A percentile compares a stretch with the other conserved stretches of the same genome.
phyloP scores from a whole-genome alignment of 768 basidiomycete species.

The Pleurotus platypus region DNA sequence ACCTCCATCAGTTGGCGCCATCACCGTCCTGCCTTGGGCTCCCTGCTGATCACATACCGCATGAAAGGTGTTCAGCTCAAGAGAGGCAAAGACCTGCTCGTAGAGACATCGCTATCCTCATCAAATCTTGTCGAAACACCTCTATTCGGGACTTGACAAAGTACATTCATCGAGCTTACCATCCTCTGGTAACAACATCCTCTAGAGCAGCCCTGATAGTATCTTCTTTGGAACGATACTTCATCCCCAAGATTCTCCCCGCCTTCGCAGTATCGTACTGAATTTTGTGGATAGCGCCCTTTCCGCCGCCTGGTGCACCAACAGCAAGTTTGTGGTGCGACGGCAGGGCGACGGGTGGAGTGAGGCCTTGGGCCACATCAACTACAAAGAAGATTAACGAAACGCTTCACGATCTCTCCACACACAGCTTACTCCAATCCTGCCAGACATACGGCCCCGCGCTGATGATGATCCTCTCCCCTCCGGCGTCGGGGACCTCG shows the following conservation, averaged over 20 bases:
- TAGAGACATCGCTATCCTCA: no score
- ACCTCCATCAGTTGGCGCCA: no score
- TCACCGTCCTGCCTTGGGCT: no score
- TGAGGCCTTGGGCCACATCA: constrained; percentile 7
- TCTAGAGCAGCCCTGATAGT: constrained; percentile 5
- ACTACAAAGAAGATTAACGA: constrained; percentile 6
- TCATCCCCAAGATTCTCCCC: constrained; percentile 8
- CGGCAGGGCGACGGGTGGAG: background rate
- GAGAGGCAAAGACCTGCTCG: no score
- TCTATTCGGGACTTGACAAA: no score
- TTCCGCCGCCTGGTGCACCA: background rate
- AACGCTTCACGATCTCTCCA: background rate
- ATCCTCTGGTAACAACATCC: constrained; percentile 9
- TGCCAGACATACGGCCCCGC: constrained; percentile 15
- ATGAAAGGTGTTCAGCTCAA: no score
- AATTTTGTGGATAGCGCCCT: background rate
- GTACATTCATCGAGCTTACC: background rate
- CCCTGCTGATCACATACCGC: no score
- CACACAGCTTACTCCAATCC: constrained; percentile 17
- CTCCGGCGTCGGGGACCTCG: constrained; percentile 41
- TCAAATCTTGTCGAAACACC: no score
- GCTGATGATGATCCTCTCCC: constrained; percentile 25
- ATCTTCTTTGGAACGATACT: constrained; percentile 9
- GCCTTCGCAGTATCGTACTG: constrained; percentile 7
- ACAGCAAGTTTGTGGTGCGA: background rate